Evolutionary conservation across 2,329 filamentous ascomycete species (phyloP), one percentile per base, ranked within the genome.

Genomic region (Davidsoniella virescens): DNA sequence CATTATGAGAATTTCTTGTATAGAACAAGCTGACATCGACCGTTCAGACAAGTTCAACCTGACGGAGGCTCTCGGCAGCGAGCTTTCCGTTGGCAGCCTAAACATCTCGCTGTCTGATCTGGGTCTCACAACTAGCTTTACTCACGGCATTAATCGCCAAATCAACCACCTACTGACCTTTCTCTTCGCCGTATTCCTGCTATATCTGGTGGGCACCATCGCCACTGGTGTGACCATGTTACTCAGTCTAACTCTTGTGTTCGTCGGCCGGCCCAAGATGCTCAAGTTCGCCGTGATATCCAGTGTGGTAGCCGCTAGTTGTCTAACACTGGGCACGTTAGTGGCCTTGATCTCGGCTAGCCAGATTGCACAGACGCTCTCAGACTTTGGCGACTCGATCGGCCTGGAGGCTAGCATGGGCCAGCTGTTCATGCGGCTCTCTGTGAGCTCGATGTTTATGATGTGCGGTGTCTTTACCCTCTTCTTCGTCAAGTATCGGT

Each of bases 381-480:
- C 70, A 57, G 59, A 66, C 1, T 54, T 62, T 5, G 70, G 70
- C 50, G 61, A 66, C 10, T 62, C 65, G 2, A 60, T 70, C 14
- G 71, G 71, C 40, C 61, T 76, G 18, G 62, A 64, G 2, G 71
- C 69, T 0, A 55, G 59, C 10, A 55, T 61, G 9, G 72, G 72
- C 6, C 56, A 47, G 41, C 67, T 68, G 59, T 71, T 75, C 54
- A 16, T 61, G 67, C 55, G 62, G 57, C 29, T 57, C 74, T 38
- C 64, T 64, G 4, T 75, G 71, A 72, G 63, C 69, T 66, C 70
- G 14, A 69, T 57, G 3, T 59, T 69, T 53, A 71, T 73, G 66
- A 57, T 64, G 3, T 54, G 47, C 14, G 38, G 42, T 1, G 51
- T 47, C 20, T 53, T 49, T 43, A 14, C n/a, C 4, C 5, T 53